Evolutionary conservation across 1,284 basidiomycete species (phyloP).

Genomic region (Hemileia vastatrix): DNA sequence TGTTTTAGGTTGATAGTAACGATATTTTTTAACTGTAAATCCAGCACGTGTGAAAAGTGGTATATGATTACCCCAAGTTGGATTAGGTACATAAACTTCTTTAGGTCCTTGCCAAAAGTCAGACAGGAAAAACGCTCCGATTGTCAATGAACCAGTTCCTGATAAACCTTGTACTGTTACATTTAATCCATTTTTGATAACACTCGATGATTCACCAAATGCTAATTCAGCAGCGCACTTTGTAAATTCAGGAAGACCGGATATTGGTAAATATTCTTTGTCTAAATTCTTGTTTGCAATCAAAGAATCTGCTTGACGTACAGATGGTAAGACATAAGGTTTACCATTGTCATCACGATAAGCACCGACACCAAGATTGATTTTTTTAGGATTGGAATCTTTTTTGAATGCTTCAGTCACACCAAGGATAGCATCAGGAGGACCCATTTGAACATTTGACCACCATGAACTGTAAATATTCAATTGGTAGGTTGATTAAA

Average conservation of each 20-base stretch:
- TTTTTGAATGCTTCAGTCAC: conserved; percentile 76
- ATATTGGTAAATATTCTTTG: conserved; percentile 89
- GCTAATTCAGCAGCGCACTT: conserved; percentile 69
- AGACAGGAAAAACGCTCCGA: conserved; percentile 77
- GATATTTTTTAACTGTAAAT: conserved; percentile 67
- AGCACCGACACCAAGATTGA: conserved; percentile 59
- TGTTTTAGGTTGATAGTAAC: conserved; percentile 81
- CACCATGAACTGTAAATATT: no score
- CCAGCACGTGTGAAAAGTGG: conserved; percentile 77
- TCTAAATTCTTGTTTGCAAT: conserved; percentile 64
- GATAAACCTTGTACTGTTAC: conserved; percentile 79
- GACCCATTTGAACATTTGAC: no score
- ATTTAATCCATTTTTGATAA: conserved; percentile 54
- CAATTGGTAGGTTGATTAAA: no score
- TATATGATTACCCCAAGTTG: conserved; percentile 94
- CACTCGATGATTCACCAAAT: conserved; percentile 62
- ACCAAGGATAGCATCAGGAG: conserved; percentile 66
- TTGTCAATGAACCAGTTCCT: conserved; percentile 89
- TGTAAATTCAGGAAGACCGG: conserved; percentile 73
- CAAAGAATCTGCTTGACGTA: conserved; percentile 65
- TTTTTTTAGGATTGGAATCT: conserved; percentile 66
- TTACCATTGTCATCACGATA: conserved; percentile 47
- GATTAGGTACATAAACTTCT: conserved; percentile 70
- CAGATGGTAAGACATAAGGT: conserved; percentile 47
- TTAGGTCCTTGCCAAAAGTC: conserved; percentile 61